Evolutionary conservation across 495 filamentous ascomycete genomes (phyloP), one percentile per base, ranked within the genome.

Genomic region (Hypomontagnella monticulosa): DNA sequence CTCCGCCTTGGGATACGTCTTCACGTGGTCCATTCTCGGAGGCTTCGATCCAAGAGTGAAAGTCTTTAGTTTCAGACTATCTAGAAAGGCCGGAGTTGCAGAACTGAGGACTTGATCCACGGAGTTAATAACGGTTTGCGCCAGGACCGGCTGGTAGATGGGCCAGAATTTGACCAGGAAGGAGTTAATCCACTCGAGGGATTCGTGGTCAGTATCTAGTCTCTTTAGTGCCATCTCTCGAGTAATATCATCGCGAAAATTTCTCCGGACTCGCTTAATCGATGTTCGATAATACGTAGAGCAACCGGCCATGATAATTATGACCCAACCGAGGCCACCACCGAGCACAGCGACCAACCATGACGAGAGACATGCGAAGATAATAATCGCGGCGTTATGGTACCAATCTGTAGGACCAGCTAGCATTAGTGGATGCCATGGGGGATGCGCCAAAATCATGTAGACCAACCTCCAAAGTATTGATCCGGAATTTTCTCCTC

Each of bases 111-210:
- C 93, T 78, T 97, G 93, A 70, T 99, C 95, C 49, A 97, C 95
- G 0, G 92, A 91, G 73, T 84, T 89, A 79, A 97, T 93, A 67
- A 99, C 88, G 10, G 92, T 95, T 53, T 94, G 87, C 44, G 93
- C 93, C 9, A 99, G 86, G 18, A 97, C 92, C 1, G 95, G 95
- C 42, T 92, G 91, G 73, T 95, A 98, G 69, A 99, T 99, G 16
- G 95, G 95, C 95, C 95, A 99, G 79, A 99, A 98, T 75, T 98
- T 99, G 75, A 95, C 88, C 65, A 98, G 66, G 79, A 98, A 98
- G 75, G 93, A 96, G 82, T 99, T 99, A 69, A 99, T 97, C 95
- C 95, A 99, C 74, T 99, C 95, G 36, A 99, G 78, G 68, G 89
- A 94, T 77, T 99, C 95, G 20, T 87, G 89, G 71, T 99, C 96